Base-by-base conservation (phyloP, 495 filamentous ascomycete genomes). In the Peziza echinospora region DNA sequence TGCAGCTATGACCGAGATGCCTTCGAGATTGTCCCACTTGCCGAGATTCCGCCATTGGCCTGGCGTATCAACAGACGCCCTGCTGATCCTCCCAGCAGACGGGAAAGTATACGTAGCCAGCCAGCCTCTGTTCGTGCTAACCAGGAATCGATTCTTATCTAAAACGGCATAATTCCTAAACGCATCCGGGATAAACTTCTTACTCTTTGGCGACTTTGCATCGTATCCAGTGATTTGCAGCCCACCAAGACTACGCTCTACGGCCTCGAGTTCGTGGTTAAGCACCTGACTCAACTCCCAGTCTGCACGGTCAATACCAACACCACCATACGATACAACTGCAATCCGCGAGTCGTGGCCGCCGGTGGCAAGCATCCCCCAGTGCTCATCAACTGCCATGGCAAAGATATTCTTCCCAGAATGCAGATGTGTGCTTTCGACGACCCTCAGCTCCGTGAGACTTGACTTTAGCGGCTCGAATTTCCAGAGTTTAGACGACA, bases 401-500 rank as follows among this genome's bases (percentile, higher is more conserved):
- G 83, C 77, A 84, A 85, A 94, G n/a, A 94, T 76, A 55, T 93
- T 82, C 60, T 94, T 96, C 24, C 89, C 87, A 24, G 62, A 66
- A 57, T 97, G 89, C 42, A 70, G 73, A 16, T 65, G 62, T 28
- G 69, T 68, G 10, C 69, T 73, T 2, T 62, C 58, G 17, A 45
- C 11, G 5, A 28, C 28, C n/a, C n/a, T n/a, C 25, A 41, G 40
- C 1, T 3, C 9, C 6, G 26, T 16, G 5, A 34, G 17, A 17
- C 40, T 21, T 9, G 19, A 41, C 21, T 21, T 17, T 28, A 37
- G 3, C 5, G 45, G 62, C 13, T 57, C 63, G 23, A 89, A 58
- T 45, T 65, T 59, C 85, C 85, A 93, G 52, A 71, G 62, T 47
- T 80, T 72, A 49, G 73, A 68, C 7, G 77, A 78, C 16, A 74